Base-by-base conservation (phyloP, 1,284 basidiomycete genomes). In the Chalciporus sp. region DNA sequence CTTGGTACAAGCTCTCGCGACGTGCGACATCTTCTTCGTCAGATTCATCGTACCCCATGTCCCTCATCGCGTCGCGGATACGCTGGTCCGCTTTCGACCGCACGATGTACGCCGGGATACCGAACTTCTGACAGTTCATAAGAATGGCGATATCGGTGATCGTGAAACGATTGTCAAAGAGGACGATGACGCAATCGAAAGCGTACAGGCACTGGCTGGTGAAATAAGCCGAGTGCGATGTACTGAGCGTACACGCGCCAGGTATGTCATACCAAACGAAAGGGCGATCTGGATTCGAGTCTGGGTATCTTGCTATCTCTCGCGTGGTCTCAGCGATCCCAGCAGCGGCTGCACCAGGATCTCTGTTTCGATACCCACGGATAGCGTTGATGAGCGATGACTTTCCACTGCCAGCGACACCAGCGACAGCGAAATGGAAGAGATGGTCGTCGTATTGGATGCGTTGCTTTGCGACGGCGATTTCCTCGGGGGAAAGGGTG, bases 141-240 rank as follows among this genome's bases (percentile, higher is more conserved):
- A 63, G 61, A 44, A 63, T 65, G 3, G 63, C 63, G 8, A 63
- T 26, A 1, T 63, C 63, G 19, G 61, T 65, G 44, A 52, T 47
- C 1, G 61, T 62, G 23, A 62, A 64, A 0, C 61, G 61, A 20
- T 60, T 64, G 42, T 62, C 61, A 37, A 64, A 51, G 7, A 65
- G 60, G 0, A 62, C 62, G 16, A 62, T 20, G 51, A 62, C 56
- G 7, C 51, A 62, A 20, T 62, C 61, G 19, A 62, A 62, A 17
- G 64, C 56, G 1, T 62, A 62, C 31, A 62, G 58, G 0, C 62
- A 62, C 8, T 64, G 62, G 10, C 60, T 58, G 9, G 64, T 57
- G 52, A 62, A 62, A 28, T 62, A 62, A 10, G 60, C 60, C 61
- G 62, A 62, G 20, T 64, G 62, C 0, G 28, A 37, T 2, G 57